A percentile compares a stretch with the other conserved stretches of the same genome.
phyloP scores from a whole-genome alignment of 345 rosid species.

The Lenwebbia sp. region DNA sequence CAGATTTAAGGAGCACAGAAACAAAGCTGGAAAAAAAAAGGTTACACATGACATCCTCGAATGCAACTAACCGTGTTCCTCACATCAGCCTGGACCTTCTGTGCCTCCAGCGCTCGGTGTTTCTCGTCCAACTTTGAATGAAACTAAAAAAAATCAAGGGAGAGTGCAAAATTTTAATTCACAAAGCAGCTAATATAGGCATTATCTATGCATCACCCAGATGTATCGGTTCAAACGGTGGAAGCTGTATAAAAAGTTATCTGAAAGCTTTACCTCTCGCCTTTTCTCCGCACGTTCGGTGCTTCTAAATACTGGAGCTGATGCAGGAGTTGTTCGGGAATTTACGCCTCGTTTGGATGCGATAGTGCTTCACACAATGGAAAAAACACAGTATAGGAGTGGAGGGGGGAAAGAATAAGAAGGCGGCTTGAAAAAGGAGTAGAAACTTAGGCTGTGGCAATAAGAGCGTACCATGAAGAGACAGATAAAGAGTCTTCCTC shows the following conservation, averaged over 20 bases:
- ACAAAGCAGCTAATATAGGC: not conserved
- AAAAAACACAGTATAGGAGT: constrained; percentile 1
- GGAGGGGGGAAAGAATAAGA: not conserved
- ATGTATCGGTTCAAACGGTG: not conserved
- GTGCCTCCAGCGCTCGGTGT: constrained; percentile 72
- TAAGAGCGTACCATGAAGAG: constrained; percentile 55
- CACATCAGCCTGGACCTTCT: constrained; percentile 61
- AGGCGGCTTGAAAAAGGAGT: not conserved
- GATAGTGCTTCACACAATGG: constrained; percentile 36
- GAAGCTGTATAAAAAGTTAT: not conserved
- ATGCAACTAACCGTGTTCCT: constrained; percentile 50
- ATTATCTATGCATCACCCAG: not conserved
- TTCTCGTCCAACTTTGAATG: constrained; percentile 76
- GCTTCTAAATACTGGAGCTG: constrained; percentile 69
- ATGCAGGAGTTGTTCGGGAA: constrained; percentile 27
- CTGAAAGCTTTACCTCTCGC: constrained; percentile 46
- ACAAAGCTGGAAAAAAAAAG: not conserved
- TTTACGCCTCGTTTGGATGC: constrained; percentile 42
- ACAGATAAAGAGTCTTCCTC: constrained; percentile 68
- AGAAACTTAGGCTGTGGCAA: not conserved
- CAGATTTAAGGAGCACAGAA: not conserved
- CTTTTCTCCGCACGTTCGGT: constrained; percentile 81
- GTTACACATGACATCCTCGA: not conserved
- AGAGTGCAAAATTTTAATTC: not conserved
- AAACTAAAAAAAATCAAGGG: constrained; percentile 29